A percentile compares a stretch with the other conserved stretches of the same genome.
These are phyloP conservation scores for Suillus alpinus DNA, from an alignment of 768 basidiomycete genomes.

Conservation along the genomic window DNA sequence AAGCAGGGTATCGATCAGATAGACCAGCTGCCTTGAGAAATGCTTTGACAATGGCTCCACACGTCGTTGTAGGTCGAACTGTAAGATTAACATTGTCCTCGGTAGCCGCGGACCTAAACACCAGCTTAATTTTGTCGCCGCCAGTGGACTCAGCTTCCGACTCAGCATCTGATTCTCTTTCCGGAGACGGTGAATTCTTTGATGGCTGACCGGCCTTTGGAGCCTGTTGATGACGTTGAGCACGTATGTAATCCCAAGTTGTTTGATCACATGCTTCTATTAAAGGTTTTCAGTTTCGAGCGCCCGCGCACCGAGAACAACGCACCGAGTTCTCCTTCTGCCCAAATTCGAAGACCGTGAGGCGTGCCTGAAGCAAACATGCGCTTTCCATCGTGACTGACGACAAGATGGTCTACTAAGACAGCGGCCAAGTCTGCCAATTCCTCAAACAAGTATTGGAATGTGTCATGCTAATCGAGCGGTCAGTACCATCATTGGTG, in stretches of 20 bases:
- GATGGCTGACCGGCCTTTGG: slow-evolving; percentile 7
- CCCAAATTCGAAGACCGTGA: slow-evolving; percentile 62
- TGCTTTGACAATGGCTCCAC: slow-evolving; percentile 70
- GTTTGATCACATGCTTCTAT: slow-evolving; percentile 64
- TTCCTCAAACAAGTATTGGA: slow-evolving; percentile 62
- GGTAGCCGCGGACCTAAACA: slow-evolving; percentile 54
- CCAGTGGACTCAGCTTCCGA: slow-evolving; percentile 36
- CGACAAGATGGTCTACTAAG: slow-evolving; percentile 48
- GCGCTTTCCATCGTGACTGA: slow-evolving; percentile 59
- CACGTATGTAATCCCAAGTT: slow-evolving; percentile 63
- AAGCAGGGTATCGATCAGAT: slow-evolving; percentile 46
- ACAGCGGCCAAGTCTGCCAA: slow-evolving; percentile 60
- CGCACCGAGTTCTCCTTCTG: slow-evolving; percentile 63
- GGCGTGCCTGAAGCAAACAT: slow-evolving; percentile 73
- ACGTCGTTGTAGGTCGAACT: slow-evolving; percentile 73
- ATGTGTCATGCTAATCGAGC: slow-evolving; percentile 54
- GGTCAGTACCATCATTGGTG: background rate
- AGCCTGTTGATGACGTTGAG: slow-evolving; percentile 28
- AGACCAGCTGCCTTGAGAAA: slow-evolving; percentile 70
- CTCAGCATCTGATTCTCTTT: slow-evolving; percentile 16
- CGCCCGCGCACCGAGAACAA: slow-evolving; percentile 6
- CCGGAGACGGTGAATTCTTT: slow-evolving; percentile 15
- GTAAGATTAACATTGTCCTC: slow-evolving; percentile 56
- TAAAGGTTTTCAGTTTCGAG: slow-evolving; percentile 8
- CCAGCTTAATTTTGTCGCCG: slow-evolving; percentile 59